A percentile compares a stretch with the other conserved stretches of the same genome.
Conservation (phyloP, 208 protist species). For the Perkinsela sp. region DNA sequence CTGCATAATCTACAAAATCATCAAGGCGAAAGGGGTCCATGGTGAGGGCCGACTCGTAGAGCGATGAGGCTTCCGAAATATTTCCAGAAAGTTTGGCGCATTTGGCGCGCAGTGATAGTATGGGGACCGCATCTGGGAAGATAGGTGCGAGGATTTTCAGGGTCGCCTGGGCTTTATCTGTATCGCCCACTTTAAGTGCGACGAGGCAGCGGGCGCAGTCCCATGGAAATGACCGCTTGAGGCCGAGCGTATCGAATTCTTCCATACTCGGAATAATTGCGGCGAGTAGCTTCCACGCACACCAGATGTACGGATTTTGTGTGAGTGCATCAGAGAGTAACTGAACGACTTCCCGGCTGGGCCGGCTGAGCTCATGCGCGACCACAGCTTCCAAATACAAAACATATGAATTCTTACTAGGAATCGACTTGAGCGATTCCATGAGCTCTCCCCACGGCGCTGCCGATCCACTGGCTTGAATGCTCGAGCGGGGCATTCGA, state of each 20-base stretch:
- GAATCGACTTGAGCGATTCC: not conserved
- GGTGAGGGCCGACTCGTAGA: not conserved
- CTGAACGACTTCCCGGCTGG: not conserved
- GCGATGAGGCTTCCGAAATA: not conserved
- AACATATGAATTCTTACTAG: not conserved
- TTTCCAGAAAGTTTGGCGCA: not conserved
- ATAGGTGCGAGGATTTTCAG: not conserved
- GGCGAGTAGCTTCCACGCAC: not conserved
- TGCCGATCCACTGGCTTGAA: not conserved
- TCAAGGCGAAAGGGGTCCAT: not conserved
- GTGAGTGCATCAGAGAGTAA: not conserved
- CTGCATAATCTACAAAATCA: not conserved
- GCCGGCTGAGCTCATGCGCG: not conserved
- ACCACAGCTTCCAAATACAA: not conserved
- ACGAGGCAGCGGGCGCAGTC: not conserved
- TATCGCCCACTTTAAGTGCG: not conserved
- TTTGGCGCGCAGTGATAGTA: not conserved
- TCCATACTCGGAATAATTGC: not conserved
- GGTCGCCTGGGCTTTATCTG: not conserved
- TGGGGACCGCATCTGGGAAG: not conserved
- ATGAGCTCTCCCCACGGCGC: not conserved
- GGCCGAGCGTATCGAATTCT: not conserved
- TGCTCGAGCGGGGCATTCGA: not conserved
- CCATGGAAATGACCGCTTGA: not conserved
- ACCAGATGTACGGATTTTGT: not conserved